These are phyloP conservation scores for Botrytis byssoidea DNA, from an alignment of 2,329 filamentous ascomycete genomes.

Conservation along the genomic window DNA sequence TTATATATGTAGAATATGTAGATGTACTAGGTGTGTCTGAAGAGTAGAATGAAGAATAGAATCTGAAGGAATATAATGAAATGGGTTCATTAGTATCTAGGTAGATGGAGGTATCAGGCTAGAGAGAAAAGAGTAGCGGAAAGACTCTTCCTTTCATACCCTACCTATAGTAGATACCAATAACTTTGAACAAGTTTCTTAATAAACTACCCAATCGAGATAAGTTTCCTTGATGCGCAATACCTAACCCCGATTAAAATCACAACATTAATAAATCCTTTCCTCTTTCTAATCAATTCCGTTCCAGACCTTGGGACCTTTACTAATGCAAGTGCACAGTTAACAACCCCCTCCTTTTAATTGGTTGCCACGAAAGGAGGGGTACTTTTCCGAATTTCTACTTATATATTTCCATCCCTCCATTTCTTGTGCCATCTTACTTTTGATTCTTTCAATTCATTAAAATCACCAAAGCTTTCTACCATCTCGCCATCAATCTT, in stretches of 20 bases:
- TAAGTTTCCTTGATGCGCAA: not conserved
- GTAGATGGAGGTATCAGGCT: no score
- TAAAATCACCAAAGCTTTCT: not conserved
- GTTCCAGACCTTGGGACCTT: conserved; percentile 19
- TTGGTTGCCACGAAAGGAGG: conserved; percentile 17
- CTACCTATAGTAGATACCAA: not conserved
- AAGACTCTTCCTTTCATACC: not conserved
- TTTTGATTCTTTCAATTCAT: not conserved
- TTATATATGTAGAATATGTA: not conserved
- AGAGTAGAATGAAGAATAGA: not conserved
- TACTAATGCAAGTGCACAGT: conserved; percentile 20
- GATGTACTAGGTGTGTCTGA: no score
- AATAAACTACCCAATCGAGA: not conserved
- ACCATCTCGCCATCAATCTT: not conserved
- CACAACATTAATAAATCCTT: not conserved
- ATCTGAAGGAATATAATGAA: not conserved
- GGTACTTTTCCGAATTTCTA: conserved; percentile 9
- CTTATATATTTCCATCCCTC: conserved; percentile 17
- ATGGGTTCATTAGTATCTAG: not conserved
- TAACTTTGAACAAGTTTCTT: no score
- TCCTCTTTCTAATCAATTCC: not conserved
- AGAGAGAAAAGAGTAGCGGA: not conserved
- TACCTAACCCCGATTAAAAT: not conserved
- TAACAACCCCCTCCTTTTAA: conserved; percentile 13
- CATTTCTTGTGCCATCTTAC: not conserved